These are phyloP conservation scores for Aspergillus neotritici DNA, from an alignment of 2,329 filamentous ascomycete species.

Conservation along the genomic window DNA sequence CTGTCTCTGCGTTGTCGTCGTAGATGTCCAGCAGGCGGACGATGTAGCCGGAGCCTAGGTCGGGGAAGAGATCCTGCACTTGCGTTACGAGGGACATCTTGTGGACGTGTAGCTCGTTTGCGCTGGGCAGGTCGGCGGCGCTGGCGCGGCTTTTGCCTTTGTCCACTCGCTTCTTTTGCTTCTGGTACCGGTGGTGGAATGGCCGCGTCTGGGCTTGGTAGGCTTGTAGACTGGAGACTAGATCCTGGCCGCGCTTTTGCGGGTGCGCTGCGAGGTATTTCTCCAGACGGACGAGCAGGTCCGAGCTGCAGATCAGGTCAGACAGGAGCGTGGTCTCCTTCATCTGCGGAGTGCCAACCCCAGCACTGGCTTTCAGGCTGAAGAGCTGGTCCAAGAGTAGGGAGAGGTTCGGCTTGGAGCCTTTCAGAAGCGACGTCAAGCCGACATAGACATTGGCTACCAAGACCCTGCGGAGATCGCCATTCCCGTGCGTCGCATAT, in stretches of 20 bases:
- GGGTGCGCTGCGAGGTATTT: conserved; percentile 28
- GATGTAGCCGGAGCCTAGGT: conserved; percentile 77
- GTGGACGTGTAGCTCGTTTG: conserved; percentile 63
- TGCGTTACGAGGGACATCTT: conserved; percentile 79
- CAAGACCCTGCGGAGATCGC: conserved; percentile 59
- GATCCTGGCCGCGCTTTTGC: conserved; percentile 39
- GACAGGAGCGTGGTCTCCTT: conserved; percentile 61
- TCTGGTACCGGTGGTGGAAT: conserved; percentile 41
- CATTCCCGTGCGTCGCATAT: conserved; percentile 52
- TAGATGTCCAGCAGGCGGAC: conserved; percentile 75
- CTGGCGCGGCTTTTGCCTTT: conserved; percentile 40
- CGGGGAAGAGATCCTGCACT: conserved; percentile 88
- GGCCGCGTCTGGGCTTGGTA: conserved; percentile 37
- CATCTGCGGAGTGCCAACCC: conserved; percentile 49
- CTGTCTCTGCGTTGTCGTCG: conserved; percentile 67
- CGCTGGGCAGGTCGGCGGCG: conserved; percentile 19
- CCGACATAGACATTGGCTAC: conserved; percentile 71
- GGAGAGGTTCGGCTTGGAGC: conserved; percentile 63
- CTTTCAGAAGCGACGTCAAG: conserved; percentile 63
- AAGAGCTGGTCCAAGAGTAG: conserved; percentile 79
- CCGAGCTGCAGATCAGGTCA: conserved; percentile 74
- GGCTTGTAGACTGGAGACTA: conserved; percentile 33
- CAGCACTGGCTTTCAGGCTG: conserved; percentile 65
- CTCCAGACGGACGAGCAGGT: conserved; percentile 53
- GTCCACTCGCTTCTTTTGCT: conserved; percentile 27